Conservation (phyloP, 2,329 filamentous ascomycete genomes). For the Beauveria pseudobassiana region DNA sequence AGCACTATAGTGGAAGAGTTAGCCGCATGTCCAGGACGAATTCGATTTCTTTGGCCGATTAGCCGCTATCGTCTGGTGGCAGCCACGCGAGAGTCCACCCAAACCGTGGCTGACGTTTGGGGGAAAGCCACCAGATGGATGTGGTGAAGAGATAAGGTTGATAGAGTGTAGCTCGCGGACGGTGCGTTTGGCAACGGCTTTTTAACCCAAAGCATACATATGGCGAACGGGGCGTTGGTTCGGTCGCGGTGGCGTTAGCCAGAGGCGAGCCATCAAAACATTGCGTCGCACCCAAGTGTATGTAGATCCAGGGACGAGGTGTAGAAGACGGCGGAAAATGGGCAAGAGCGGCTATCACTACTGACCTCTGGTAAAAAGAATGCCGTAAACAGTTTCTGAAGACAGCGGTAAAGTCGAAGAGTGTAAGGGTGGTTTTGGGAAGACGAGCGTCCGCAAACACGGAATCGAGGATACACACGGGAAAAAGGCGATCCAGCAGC, state of each 20-base stretch:
- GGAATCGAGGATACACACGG: neutral
- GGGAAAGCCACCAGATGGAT: neutral
- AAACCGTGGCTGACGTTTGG: neutral
- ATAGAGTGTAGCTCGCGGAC: too few species aligned
- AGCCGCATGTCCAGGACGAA: neutral
- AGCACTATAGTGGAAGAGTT: neutral
- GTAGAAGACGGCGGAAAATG: neutral
- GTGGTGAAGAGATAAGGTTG: too few species aligned
- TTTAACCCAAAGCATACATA: neutral
- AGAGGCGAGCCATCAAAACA: conserved; percentile 4
- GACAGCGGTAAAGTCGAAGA: conserved; percentile 6
- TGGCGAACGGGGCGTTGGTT: neutral
- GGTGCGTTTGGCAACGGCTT: neutral
- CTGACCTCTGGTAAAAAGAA: conserved; percentile 15
- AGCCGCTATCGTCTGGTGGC: neutral
- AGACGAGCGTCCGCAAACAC: conserved; percentile 14
- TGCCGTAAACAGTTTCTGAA: conserved; percentile 2
- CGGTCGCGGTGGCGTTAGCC: neutral
- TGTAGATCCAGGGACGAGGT: neutral
- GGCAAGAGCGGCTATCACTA: neutral
- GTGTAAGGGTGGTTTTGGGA: conserved; percentile 14
- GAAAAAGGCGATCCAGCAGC: conserved; percentile 9
- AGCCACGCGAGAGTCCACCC: neutral
- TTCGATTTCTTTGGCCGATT: too few species aligned
- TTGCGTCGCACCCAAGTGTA: neutral